Conservation (phyloP, 257 asterid genomes). For the Nicotiana tomentosiformis region DNA sequence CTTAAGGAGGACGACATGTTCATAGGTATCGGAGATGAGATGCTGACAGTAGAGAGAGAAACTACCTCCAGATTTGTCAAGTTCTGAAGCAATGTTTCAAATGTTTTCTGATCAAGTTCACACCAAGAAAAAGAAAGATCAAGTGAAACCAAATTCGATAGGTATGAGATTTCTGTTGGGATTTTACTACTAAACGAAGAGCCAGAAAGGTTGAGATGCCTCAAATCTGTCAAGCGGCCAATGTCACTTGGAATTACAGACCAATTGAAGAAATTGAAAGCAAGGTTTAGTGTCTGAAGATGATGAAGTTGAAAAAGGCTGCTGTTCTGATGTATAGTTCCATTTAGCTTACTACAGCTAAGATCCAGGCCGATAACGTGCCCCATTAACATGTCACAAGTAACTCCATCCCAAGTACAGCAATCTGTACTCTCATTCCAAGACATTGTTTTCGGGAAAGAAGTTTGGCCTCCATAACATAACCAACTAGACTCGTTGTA, state of each 20-base stretch:
- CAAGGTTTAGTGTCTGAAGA: background rate
- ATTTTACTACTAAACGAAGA: background rate
- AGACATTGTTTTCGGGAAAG: background rate
- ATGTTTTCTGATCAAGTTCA: background rate
- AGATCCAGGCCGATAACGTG: background rate
- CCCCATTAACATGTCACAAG: background rate
- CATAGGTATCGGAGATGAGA: background rate
- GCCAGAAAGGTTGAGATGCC: background rate
- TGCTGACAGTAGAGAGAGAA: background rate
- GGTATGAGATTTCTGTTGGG: background rate
- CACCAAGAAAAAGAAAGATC: background rate
- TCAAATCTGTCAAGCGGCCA: background rate
- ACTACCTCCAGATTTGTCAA: background rate
- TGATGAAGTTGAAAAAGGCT: background rate
- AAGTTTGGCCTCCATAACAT: background rate
- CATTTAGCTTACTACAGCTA: rapidly evolving
- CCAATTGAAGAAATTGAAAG: background rate
- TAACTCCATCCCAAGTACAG: background rate
- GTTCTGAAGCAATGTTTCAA: background rate
- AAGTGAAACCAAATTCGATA: background rate
- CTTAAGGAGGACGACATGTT: background rate
- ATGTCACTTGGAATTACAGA: background rate
- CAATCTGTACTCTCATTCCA: background rate
- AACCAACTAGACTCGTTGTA: background rate
- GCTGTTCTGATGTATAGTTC: background rate